phyloP scores from a whole-genome alignment of 805 yeast species.

The Myxozyma monticola region DNA sequence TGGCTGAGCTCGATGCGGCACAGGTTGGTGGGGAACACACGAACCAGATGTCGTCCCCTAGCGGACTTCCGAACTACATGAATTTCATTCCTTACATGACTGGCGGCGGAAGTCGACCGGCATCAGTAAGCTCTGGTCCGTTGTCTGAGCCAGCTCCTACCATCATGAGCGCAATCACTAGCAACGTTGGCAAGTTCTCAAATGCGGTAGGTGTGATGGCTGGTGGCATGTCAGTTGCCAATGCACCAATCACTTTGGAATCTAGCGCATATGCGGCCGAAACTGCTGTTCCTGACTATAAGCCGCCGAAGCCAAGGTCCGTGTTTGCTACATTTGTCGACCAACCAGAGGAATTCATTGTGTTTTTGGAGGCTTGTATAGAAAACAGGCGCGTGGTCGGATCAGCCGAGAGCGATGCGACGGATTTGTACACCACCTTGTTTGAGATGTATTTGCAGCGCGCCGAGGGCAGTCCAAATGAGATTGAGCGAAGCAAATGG shows the following conservation, averaged over 20 bases:
- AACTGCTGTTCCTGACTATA: conserved; percentile 52
- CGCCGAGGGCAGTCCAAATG: conserved; percentile 45
- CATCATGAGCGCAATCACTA: conserved; percentile 22
- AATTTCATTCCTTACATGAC: conserved; percentile 25
- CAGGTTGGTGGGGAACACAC: not conserved
- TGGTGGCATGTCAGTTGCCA: not conserved
- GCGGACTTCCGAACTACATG: conserved; percentile 14
- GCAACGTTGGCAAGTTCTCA: conserved; percentile 18
- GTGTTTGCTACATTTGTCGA: conserved; percentile 85
- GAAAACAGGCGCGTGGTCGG: conserved; percentile 48
- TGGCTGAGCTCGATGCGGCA: conserved; percentile 17
- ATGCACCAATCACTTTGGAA: conserved; percentile 2
- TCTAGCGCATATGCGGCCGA: not conserved
- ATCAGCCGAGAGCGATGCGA: conserved; percentile 66
- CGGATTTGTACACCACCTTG: conserved; percentile 72
- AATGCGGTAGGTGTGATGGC: conserved; percentile 16
- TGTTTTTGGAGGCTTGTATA: conserved; percentile 77
- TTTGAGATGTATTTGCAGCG: conserved; percentile 77
- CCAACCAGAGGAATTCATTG: conserved; percentile 84
- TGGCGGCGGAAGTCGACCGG: conserved; percentile 20
- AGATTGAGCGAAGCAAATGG: conserved; percentile 55
- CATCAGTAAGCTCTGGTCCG: conserved; percentile 19
- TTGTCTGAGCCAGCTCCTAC: conserved; percentile 15
- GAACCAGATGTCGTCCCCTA: conserved; percentile 14
- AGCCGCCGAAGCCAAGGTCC: conserved; percentile 86